phyloP scores from a whole-genome alignment of 331 rosid genomes.

The Stylosanthes scabra region DNA sequence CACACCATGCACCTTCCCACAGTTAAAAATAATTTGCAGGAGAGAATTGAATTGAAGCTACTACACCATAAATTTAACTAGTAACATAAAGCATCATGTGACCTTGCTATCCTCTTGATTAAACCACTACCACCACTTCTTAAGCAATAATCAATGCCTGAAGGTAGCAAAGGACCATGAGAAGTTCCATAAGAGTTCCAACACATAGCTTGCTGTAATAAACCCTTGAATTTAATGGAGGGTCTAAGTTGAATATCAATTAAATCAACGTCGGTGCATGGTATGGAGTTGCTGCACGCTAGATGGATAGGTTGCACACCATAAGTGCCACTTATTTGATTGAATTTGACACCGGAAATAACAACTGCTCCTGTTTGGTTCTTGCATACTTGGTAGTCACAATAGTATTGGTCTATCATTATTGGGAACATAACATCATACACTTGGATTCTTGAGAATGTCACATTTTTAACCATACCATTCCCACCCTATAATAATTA shows the following conservation, averaged over 20 bases:
- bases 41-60: too few relatives aligned
- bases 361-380: constrained; percentile 71
- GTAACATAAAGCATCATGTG: constrained; percentile 63
- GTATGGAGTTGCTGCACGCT: constrained; percentile 77
- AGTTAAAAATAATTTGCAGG: too few relatives aligned
- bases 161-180: constrained; percentile 66
- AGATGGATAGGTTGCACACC: constrained; percentile 69
- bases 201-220: constrained; percentile 60
- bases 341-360: constrained; percentile 67
- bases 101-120: constrained; percentile 58
- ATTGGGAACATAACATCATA: constrained; percentile 72
- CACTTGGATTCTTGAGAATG: constrained; percentile 79
- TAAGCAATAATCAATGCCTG: constrained; percentile 80
- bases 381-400: constrained; percentile 80
- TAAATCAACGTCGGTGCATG: constrained; percentile 81
- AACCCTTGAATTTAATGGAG: constrained; percentile 36
- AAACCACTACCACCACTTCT: constrained; percentile 60
- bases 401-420: constrained; percentile 83
- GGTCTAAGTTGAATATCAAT: constrained; percentile 75
- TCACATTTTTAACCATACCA: constrained; percentile 85
- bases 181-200: constrained; percentile 84
- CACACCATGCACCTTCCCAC: too few relatives aligned
- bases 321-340: constrained; percentile 67
- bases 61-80: neutral
- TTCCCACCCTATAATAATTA: constrained; percentile 68